Base-by-base conservation (phyloP, 1,284 basidiomycete species). In the Heterobasidion annosum region DNA sequence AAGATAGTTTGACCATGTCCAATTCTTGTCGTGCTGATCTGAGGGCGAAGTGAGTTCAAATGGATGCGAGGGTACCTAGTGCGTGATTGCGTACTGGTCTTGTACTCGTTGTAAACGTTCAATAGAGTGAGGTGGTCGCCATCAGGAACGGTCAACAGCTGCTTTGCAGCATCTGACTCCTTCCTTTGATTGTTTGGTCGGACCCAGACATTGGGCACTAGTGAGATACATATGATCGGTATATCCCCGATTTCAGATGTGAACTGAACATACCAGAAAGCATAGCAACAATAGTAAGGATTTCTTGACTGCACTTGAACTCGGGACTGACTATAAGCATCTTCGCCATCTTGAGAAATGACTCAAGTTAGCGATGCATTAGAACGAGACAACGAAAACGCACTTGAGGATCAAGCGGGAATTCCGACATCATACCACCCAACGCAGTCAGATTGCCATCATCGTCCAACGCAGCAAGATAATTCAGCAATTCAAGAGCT, bases 281-380 rank as follows among this genome's bases (percentile, higher is more conserved):
- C 95, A 98, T 98, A 1, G 96, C 91, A 1, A 93, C 93, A 55
- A 99, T 93, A 0, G 90, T 93, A 55, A 99, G 71, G 52, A 98
- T 90, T 68, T 99, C 97, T 65, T 98, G 95, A 59, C 91, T 94
- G 72, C 96, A 99, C 56, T 85, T 85, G 76, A 98, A 98, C 67
- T 98, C 93, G 12, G 94, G 91, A 64, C 91, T 95, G 59, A 86
- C 83, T 58, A 98, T 93, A 55, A 99, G 81, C 83, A 97, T 90
- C 71, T 98, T 96, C 47, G 96, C 85, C 60, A 98, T 80, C 82
- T 90, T 40, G 53, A 25, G 19, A 45, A 8, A 40, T 12, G 60
- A 12, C 6, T 16, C 57, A 44, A 43, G 3, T 10, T 18, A 47
- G 42, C 6, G 25, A 1, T 25, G 12, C 19, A 25, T 33, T 40